phyloP scores from a whole-genome alignment of 176 grass and related monocot species.

The Neostapfia colusana region DNA sequence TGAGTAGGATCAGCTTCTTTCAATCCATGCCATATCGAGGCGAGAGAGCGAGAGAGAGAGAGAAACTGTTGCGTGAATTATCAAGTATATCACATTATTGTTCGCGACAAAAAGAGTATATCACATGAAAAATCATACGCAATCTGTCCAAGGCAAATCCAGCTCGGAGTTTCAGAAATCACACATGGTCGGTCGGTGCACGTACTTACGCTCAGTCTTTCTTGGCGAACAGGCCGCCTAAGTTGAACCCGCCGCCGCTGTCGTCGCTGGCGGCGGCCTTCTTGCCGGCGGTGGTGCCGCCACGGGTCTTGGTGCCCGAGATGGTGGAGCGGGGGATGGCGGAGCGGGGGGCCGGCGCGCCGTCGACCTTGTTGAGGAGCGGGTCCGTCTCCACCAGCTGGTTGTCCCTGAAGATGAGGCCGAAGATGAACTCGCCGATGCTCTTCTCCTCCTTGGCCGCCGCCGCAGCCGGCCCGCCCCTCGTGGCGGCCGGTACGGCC shows the following conservation, averaged over 20 bases:
- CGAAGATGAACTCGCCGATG: slow-evolving; percentile 44
- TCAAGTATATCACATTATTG: not conserved
- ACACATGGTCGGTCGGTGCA: not conserved
- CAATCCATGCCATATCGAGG: not conserved
- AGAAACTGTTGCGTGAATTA: not conserved
- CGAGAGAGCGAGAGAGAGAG: not conserved
- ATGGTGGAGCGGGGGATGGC: not conserved
- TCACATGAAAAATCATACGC: slow-evolving; percentile 30
- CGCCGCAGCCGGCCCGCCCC: slow-evolving; percentile 18
- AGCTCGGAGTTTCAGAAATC: slow-evolving; percentile 3
- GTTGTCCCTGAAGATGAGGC: slow-evolving; percentile 53
- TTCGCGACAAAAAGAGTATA: too few relatives aligned
- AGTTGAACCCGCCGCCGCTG: slow-evolving; percentile 43
- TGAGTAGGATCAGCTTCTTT: slow-evolving; percentile 7
- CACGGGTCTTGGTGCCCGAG: slow-evolving; percentile 14
- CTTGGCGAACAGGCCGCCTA: slow-evolving; percentile 60
- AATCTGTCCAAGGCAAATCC: slow-evolving; percentile 24
- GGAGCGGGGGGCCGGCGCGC: not conserved
- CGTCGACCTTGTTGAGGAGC: slow-evolving; percentile 59
- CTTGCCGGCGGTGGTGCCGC: slow-evolving; percentile 24
- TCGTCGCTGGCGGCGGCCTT: slow-evolving; percentile 19
- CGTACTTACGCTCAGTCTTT: slow-evolving; percentile 34
- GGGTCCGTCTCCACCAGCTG: slow-evolving; percentile 74
- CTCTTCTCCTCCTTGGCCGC: slow-evolving; percentile 61
- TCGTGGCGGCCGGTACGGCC: slow-evolving; percentile 28